Evolutionary conservation across 345 rosid species (phyloP), one percentile per base, ranked within the genome.

Genomic region (Salix caprea): DNA sequence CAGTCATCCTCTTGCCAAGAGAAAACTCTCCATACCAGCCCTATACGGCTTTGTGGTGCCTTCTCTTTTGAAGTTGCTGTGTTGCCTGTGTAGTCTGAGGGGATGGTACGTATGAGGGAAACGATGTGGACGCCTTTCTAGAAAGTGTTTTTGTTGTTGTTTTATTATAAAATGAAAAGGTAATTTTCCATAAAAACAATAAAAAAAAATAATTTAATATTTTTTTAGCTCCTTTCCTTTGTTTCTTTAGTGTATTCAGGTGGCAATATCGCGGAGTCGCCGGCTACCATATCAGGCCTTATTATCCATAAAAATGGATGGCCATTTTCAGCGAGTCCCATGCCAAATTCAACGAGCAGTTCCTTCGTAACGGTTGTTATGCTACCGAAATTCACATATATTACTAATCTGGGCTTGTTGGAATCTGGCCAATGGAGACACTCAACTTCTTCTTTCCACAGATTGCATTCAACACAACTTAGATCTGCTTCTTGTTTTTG

Each of bases 351-450:
- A 18, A 52, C 4, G 39, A 69, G 72, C 36, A 3, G 48, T 18
- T 69, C 7, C 69, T 50, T 54, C 69, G 84, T 34, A 69, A 40
- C 8, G 37, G 30, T 40, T 0, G 78, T 26, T 65, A 76, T 37
- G 40, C 77, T 81, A 2, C 83, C 83, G 28, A 81, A 76, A 56
- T 77, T 81, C 10, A 81, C 78, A 8, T 77, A 77, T 10, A 77
- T 60, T 58, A 81, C 78, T 1, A 78, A 81, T 11, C 62, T 76
- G 50, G 67, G 52, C 37, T n/a, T 56, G 14, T 52, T 52, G 56
- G 61, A 58, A 12, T 74, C 50, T 7, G 65, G 74, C 83, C 80
- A 81, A 16, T 26, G 52, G 36, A 81, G 65, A 42, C 83, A 81
- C 4, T 19, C 28, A 2, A 66, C 24, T 21, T 81, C 80, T 24